Conservation (phyloP, 345 rosid species). For the Euclidium syriacum region DNA sequence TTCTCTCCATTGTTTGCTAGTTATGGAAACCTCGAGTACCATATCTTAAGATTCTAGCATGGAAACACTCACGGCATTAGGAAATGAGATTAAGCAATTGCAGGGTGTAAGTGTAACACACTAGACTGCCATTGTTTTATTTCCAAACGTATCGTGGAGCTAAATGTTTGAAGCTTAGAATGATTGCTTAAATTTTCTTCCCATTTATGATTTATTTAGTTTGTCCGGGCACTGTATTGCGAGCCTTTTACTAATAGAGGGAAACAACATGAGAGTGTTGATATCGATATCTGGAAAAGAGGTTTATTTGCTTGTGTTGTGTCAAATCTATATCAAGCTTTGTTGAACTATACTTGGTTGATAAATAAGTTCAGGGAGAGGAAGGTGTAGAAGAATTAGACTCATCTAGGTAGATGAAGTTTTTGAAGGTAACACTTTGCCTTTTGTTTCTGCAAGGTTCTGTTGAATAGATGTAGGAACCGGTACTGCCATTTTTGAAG, state of each 20-base stretch:
- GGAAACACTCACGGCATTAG: background rate
- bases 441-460: background rate
- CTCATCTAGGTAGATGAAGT: background rate
- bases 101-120: background rate
- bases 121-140: background rate
- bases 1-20: background rate
- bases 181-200: background rate
- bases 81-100: background rate
- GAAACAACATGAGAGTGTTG: background rate
- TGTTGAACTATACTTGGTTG: background rate
- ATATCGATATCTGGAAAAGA: background rate
- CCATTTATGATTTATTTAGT: background rate
- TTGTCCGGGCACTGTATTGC: background rate
- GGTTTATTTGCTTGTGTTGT: too few species aligned
- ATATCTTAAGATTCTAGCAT: slow-evolving; percentile 1
- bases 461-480: background rate
- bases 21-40: background rate
- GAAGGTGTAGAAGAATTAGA: background rate
- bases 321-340: background rate
- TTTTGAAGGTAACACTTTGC: background rate
- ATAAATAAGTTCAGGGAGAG: background rate
- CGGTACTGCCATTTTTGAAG: too few species aligned
- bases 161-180: background rate
- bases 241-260: background rate
- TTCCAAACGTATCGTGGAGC: background rate